A percentile compares a stretch with the other conserved stretches of the same genome.
phyloP scores from a whole-genome alignment of 140 eudicot genomes.

The Stevia rebaudiana region DNA sequence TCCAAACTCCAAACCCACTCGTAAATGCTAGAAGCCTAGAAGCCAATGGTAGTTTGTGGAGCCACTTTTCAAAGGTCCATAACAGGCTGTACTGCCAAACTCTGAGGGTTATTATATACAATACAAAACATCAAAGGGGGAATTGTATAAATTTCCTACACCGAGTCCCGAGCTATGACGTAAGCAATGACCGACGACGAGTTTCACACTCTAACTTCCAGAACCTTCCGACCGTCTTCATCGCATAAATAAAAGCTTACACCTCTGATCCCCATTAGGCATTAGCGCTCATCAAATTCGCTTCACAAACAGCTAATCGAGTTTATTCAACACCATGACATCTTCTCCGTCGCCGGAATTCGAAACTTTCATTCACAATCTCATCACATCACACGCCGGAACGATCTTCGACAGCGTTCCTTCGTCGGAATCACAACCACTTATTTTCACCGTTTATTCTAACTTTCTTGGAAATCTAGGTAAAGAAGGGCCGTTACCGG shows the following conservation, averaged over 20 bases:
- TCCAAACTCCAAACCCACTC: no score
- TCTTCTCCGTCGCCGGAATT: constrained; percentile 10
- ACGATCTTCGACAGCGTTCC: constrained; percentile 8
- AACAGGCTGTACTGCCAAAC: neutral
- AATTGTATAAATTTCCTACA: neutral
- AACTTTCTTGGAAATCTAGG: neutral
- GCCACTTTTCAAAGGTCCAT: no score
- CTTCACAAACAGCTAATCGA: neutral
- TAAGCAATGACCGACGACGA: constrained; percentile 24
- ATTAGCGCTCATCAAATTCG: neutral
- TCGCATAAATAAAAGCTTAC: neutral
- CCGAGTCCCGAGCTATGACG: constrained; percentile 1
- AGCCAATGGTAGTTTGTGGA: no score
- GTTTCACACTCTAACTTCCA: constrained; percentile 6
- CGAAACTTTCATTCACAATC: neutral
- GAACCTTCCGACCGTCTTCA: constrained; percentile 23
- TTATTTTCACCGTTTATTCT: neutral
- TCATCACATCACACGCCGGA: constrained; percentile 15
- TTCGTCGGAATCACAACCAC: neutral
- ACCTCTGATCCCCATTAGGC: neutral
- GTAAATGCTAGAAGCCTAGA: no score
- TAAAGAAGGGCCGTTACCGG: constrained; percentile 40
- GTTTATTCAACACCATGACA: constrained; percentile 9
- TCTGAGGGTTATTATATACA: neutral
- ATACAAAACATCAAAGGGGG: neutral